Evolutionary conservation across 2,329 filamentous ascomycete species (phyloP).

Genomic region (Pseudogymnoascus sp.): DNA sequence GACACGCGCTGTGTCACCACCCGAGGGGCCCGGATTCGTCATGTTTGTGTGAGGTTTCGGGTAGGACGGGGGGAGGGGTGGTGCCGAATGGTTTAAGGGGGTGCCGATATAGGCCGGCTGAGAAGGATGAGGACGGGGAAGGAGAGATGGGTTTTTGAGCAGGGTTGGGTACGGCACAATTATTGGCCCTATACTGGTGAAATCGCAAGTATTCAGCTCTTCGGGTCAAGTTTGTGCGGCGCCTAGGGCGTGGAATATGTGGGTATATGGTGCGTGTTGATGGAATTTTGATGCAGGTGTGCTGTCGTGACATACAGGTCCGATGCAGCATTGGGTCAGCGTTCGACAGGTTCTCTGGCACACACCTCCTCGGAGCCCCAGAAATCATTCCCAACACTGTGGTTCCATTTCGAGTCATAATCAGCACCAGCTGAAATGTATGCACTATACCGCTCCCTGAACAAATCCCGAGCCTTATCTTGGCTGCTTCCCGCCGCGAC

Average conservation of each 20-base stretch:
- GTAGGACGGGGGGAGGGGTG: neutral
- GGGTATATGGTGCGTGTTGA: neutral
- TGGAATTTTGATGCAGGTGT: neutral
- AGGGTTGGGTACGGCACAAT: neutral
- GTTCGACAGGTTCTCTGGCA: neutral
- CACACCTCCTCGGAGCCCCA: neutral
- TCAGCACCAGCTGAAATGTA: neutral
- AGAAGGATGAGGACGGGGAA: neutral
- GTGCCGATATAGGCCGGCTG: neutral
- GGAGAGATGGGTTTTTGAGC: neutral
- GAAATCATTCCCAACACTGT: neutral
- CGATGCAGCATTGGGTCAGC: neutral
- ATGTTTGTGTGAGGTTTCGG: neutral
- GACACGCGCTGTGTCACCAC: neutral
- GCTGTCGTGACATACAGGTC: constrained; percentile 2
- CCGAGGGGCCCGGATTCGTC: neutral
- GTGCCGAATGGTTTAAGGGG: constrained; percentile 4
- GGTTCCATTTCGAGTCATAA: neutral
- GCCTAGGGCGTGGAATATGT: neutral
- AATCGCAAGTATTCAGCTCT: neutral
- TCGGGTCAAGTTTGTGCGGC: neutral
- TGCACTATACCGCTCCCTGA: neutral
- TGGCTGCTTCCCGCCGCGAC: neutral
- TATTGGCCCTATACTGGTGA: neutral
- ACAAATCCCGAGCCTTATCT: constrained; percentile 3